These are phyloP conservation scores for Endoconidiophora polonica DNA, from an alignment of 2,329 filamentous ascomycete species.

Conservation along the genomic window DNA sequence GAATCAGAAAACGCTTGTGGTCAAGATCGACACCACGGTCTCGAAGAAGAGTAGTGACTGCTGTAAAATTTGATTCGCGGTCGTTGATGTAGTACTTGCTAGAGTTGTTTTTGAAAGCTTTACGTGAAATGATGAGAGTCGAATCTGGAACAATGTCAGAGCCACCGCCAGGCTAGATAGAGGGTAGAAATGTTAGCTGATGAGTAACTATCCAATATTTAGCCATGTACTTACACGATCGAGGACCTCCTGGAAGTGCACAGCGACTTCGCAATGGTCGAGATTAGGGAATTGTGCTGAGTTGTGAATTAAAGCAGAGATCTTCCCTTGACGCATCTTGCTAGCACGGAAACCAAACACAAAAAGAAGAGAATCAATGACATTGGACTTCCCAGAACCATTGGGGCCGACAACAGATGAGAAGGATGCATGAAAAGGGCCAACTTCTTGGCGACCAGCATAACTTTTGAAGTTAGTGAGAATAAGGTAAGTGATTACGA, in stretches of 20 bases:
- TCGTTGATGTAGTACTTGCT: conserved; percentile 97
- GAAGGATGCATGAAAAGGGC: conserved; percentile 92
- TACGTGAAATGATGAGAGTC: conserved; percentile 71
- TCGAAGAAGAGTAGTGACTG: conserved; percentile 71
- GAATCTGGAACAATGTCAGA: conserved; percentile 69
- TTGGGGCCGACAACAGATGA: conserved; percentile 96
- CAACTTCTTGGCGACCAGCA: conserved; percentile 84
- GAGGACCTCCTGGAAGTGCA: conserved; percentile 90
- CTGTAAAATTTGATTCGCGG: conserved; percentile 78
- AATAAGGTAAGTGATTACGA: conserved; percentile 82
- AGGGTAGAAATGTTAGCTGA: background rate
- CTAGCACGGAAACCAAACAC: conserved; percentile 98
- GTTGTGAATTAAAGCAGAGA: conserved; percentile 94
- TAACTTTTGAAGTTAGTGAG: conserved; percentile 99
- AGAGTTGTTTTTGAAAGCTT: conserved; percentile 92
- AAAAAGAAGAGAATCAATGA: conserved; percentile 93
- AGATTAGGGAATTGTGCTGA: conserved; percentile 74
- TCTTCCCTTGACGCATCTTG: conserved; percentile 98
- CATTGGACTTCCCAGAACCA: conserved; percentile 95
- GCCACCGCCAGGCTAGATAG: conserved; percentile 45
- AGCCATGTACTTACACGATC: conserved; percentile 42
- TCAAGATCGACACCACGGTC: conserved; percentile 87
- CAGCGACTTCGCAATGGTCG: conserved; percentile 85
- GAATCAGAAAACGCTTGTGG: conserved; percentile 92
- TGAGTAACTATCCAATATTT: conserved; percentile 17